Evolutionary conservation across 441 rosid species (phyloP).

Genomic region (Pelargonium citronellum): DNA sequence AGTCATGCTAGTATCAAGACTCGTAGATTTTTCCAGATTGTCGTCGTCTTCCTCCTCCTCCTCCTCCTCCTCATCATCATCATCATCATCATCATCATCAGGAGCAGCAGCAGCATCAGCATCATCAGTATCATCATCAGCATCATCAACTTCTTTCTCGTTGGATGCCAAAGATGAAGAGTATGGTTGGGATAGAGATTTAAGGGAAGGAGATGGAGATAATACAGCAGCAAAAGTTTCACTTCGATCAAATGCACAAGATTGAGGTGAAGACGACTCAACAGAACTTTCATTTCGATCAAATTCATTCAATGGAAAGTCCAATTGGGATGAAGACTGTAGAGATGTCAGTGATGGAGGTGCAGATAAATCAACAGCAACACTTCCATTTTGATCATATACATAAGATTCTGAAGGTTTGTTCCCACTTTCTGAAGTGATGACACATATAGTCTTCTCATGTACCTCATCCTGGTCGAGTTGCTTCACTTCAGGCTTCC

Average conservation of each 20-base stretch:
- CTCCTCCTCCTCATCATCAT: conserved; percentile 20
- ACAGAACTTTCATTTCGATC: not conserved
- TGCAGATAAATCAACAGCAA: no score
- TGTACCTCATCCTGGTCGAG: conserved; percentile 21
- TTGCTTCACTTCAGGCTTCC: conserved; percentile 21
- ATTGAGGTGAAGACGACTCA: not conserved
- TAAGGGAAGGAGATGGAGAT: not conserved
- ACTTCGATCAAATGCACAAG: not conserved
- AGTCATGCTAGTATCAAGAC: not conserved
- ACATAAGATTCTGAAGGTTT: no score
- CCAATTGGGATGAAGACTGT: no score
- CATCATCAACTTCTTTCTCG: no score
- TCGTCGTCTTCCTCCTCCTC: not conserved
- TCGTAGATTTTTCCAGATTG: not conserved
- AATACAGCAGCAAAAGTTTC: not conserved
- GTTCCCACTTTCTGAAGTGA: no score
- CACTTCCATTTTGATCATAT: no score
- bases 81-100: no score
- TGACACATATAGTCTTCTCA: not conserved
- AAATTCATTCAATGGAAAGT: not conserved
- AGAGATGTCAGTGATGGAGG: no score
- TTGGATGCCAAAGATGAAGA: no score
- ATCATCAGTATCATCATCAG: no score
- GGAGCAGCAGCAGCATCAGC: no score
- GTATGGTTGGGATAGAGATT: not conserved